Evolutionary conservation across 2,329 filamentous ascomycete genomes (phyloP), one percentile per base, ranked within the genome.

Genomic region (Sarocladium strictum): DNA sequence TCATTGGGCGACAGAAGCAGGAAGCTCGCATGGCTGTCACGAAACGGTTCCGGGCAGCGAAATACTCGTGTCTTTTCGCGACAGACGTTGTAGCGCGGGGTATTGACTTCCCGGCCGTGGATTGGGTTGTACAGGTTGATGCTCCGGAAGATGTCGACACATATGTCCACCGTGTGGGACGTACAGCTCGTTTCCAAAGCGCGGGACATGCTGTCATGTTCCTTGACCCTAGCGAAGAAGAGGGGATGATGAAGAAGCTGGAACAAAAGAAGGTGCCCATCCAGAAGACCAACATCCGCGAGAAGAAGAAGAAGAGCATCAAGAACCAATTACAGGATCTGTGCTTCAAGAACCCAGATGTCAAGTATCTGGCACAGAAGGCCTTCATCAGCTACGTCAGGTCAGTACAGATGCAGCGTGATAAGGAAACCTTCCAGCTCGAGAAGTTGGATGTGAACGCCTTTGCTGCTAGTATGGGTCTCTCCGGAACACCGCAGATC

Each of bases 91-190:
- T 95, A 3, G 94, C 94, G 0, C 83, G 94, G 69, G 94, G 94
- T 59, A 81, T 99, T 12, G 94, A 99, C 69, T 97, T 99, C 66
- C 94, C 94, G 0, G 87, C 91, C 2, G 94, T 99, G 0, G 94
- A 99, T 68, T 99, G 94, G 88, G 94, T 99, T 4, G 90, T 99
- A n/a, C 94, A 99, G 67, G 80, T 90, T n/a, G 94, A 99, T 68
- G 96, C 90, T 61, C 94, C 94, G 0, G 94, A 99, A 69, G 93
- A 99, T 68, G 88, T 89, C 3, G 94, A 97, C 64, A 99, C 94
- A 0, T 99, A 99, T 65, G 97, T 99, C 61, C 94, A 99, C 71
- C 85, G 94, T 56, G 93, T 97, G 3, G 94, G 94, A 1, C 84
- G 94, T 27, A 97, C 94, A 17, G 94, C 94, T n/a, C 83, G 93